Evolutionary conservation across 768 basidiomycete species (phyloP).

Genomic region (Butyriboletus loyo): DNA sequence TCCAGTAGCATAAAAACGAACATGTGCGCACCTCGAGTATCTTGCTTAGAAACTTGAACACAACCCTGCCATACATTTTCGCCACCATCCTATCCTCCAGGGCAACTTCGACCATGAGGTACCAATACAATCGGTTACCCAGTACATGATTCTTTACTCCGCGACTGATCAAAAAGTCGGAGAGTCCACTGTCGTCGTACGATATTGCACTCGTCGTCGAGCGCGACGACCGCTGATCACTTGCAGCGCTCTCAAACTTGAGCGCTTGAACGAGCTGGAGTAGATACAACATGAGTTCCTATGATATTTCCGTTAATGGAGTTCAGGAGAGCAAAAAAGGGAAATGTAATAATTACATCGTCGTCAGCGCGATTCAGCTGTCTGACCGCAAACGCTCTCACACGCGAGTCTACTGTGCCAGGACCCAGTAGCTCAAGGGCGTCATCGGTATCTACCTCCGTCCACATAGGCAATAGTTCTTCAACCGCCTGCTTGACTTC

Average conservation of each 20-base stretch:
- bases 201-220: constrained; percentile 72
- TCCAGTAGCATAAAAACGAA: background rate
- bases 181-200: constrained; percentile 88
- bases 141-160: constrained; percentile 81
- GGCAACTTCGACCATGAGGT: constrained; percentile 94
- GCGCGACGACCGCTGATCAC: constrained; percentile 72
- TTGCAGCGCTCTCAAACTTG: constrained; percentile 87
- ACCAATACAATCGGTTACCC: constrained; percentile 95
- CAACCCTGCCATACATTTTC: constrained; percentile 91
- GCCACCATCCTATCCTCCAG: constrained; percentile 81
- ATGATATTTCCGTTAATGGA: constrained; percentile 2
- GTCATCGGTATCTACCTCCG: constrained; percentile 94
- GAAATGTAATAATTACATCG: constrained; percentile 55
- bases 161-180: constrained; percentile 86
- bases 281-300: constrained; percentile 92
- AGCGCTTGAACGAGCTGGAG: constrained; percentile 96
- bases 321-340: background rate
- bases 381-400: constrained; percentile 90
- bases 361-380: constrained; percentile 91
- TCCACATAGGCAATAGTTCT: constrained; percentile 93
- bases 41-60: constrained; percentile 86
- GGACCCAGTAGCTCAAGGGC: constrained; percentile 94
- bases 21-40: constrained; percentile 67
- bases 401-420: constrained; percentile 83
- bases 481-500: constrained; percentile 99